Base-by-base conservation (phyloP, 208 protist genomes). In the Angomonas desouzai region DNA sequence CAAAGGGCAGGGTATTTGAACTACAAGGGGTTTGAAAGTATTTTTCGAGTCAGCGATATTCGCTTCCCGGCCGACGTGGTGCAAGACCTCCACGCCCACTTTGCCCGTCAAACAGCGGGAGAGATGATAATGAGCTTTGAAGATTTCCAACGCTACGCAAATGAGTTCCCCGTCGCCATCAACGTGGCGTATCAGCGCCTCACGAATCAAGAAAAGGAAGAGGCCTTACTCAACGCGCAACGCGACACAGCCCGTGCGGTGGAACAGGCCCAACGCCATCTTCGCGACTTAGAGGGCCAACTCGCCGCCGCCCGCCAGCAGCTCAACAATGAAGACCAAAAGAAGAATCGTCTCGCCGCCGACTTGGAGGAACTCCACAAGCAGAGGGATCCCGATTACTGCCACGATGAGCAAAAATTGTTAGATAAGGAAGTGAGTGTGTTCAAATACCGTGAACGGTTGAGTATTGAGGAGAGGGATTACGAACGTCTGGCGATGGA, bases 381-480 rank as follows among this genome's bases (percentile, higher is more conserved):
- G 28, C 70, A 74, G 48, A 69, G 66, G 18, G 76, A 88, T 59
- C 64, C 77, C 0, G 68, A 75, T 10, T 79, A 77, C 64, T 76
- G 77, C 33, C 72, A 76, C 18, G 71, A 88, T 3, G 86, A 92
- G 66, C 83, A 89, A 60, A 64, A 56, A 49, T 70, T 92, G n/a
- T 74, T 92, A 0, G 81, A 88, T 43, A 87, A 89, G 69, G 86
- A 92, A 53, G 80, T 92, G 20, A 88, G 78, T 61, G 81, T 92
- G 25, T 89, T 89, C 67, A 70, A 76, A 62, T 88, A 89, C 53
- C 75, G 86, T 23, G 77, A 88, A 63, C 74, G 76, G 38, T 74
- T 92, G 18, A 74, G 67, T 0, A 32, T 76, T 34, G 86, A 92
- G 66, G 83, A 90, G 59, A 71, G 72, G 22, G 83, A 89, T 48